These are phyloP conservation scores for Eucalyptus coolabah DNA, from an alignment of 345 rosid species.

Conservation along the genomic window DNA sequence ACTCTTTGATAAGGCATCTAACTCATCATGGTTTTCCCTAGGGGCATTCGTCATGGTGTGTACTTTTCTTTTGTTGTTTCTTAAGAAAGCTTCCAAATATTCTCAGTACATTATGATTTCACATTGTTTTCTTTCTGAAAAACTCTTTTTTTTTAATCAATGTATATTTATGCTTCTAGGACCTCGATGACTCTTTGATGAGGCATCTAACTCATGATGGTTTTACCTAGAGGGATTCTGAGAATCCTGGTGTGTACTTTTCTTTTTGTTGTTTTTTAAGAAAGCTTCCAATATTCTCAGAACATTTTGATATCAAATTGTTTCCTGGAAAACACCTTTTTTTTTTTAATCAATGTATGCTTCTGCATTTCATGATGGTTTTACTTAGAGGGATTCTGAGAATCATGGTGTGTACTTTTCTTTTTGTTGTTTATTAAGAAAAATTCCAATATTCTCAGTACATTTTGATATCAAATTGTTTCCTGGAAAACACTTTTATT, in stretches of 20 bases:
- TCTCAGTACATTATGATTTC: neutral
- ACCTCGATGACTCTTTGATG: neutral
- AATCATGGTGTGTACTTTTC: neutral
- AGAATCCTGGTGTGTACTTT: neutral
- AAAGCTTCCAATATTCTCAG: neutral
- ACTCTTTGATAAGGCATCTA: neutral
- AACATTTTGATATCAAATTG: neutral
- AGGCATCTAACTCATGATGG: neutral
- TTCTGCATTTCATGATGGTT: neutral
- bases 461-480: neutral
- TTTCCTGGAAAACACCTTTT: neutral
- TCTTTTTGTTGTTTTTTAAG: neutral
- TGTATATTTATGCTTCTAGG: neutral
- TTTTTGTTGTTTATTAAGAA: neutral
- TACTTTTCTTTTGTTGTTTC: neutral
- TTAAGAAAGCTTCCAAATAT: neutral
- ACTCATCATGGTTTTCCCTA: neutral
- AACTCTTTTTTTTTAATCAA: neutral
- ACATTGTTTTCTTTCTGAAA: neutral
- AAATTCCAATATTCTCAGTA: neutral
- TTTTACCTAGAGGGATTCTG: neutral
- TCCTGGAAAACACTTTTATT: neutral
- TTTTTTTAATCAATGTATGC: neutral
- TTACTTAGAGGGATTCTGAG: neutral
- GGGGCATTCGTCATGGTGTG: neutral